Conservation (phyloP, 2,329 filamentous ascomycete species). For the Ceratocystis smalleyi region DNA sequence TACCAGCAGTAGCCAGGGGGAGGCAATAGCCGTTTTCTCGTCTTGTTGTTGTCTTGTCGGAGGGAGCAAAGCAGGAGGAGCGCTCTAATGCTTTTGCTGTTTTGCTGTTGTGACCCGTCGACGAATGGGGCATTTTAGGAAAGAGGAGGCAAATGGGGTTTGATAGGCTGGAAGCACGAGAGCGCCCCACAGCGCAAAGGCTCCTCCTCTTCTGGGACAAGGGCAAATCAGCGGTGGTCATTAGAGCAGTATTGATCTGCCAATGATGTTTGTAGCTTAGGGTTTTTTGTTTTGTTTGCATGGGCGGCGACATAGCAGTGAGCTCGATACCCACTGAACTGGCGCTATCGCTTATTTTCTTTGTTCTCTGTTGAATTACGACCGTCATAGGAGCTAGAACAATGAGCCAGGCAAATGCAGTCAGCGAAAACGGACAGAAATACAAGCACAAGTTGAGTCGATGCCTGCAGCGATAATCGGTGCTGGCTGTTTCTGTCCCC, state of each 20-base stretch:
- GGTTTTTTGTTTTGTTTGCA: neutral
- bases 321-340: too few species aligned
- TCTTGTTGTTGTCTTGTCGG: neutral
- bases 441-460: neutral
- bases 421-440: neutral
- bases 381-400: neutral
- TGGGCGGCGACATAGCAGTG: neutral
- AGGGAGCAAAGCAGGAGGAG: too few species aligned
- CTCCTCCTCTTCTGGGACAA: neutral
- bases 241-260: neutral
- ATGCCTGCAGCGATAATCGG: neutral
- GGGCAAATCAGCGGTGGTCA: neutral
- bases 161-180: neutral
- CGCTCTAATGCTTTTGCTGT: too few species aligned
- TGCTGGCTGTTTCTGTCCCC: neutral
- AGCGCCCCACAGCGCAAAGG: neutral
- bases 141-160: neutral
- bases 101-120: too few species aligned
- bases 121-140: neutral
- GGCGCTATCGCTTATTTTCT: neutral
- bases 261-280: neutral
- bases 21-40: neutral
- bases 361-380: neutral
- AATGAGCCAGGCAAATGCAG: neutral
- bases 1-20: neutral